These are phyloP conservation scores for Amauroascus verrucosus DNA, from an alignment of 2,329 filamentous ascomycete species.

Conservation along the genomic window DNA sequence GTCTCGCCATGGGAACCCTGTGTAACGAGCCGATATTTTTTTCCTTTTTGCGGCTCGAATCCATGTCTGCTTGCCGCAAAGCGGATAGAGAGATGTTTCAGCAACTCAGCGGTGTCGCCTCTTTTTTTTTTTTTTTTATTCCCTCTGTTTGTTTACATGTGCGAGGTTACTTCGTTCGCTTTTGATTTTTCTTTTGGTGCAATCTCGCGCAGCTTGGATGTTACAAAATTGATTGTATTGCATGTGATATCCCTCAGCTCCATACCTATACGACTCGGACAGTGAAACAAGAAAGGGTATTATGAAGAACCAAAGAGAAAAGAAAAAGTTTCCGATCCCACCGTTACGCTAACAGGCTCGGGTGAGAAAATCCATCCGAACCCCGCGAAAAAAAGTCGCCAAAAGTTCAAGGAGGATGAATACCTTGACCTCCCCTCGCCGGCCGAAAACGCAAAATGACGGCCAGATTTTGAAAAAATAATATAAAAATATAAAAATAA, in stretches of 20 bases:
- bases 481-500: too few species aligned
- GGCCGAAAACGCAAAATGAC: too few species aligned
- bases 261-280: neutral
- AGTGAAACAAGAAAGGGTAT: neutral
- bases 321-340: slow-evolving; percentile 1
- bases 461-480: too few species aligned
- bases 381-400: neutral
- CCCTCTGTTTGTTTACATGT: neutral
- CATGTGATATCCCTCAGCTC: neutral
- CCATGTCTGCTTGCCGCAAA: neutral
- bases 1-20: slow-evolving; percentile 4
- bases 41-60: neutral
- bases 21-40: neutral
- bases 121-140: neutral
- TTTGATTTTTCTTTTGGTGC: neutral
- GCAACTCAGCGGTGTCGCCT: too few species aligned
- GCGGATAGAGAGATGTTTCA: neutral
- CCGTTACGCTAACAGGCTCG: slow-evolving; percentile 2
- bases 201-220: too few species aligned
- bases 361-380: neutral
- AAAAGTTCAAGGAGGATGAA: neutral
- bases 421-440: too few species aligned
- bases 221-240: neutral
- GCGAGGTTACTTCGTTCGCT: neutral
- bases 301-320: neutral